Conservation (phyloP, 2,329 filamentous ascomycete species). For the Colletotrichum melonis region DNA sequence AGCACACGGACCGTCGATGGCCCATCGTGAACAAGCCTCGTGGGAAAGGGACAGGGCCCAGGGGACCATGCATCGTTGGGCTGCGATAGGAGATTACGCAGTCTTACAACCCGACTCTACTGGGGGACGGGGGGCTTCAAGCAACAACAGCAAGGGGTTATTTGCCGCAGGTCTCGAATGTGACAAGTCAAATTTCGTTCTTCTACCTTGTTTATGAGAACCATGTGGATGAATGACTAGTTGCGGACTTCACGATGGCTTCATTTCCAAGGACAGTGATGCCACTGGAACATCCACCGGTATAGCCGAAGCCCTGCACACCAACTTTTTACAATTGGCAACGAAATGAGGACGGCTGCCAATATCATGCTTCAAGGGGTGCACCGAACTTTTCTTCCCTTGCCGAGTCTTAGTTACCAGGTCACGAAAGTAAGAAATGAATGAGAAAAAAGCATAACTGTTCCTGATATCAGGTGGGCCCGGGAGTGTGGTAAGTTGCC, state of each 20-base stretch:
- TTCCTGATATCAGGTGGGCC: constrained; percentile 4
- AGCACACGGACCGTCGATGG: background rate
- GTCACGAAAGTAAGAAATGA: background rate
- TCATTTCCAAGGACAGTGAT: background rate
- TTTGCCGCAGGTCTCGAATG: background rate
- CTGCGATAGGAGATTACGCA: constrained; percentile 21
- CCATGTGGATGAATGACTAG: background rate
- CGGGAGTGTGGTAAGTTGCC: constrained; percentile 5
- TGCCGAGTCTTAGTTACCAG: background rate
- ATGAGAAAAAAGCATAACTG: background rate
- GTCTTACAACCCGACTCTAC: constrained; percentile 1
- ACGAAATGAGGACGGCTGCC: background rate
- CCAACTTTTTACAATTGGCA: background rate
- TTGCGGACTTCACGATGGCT: constrained; percentile 13
- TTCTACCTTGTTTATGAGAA: background rate
- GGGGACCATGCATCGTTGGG: constrained; percentile 26
- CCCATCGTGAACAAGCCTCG: constrained; percentile 11
- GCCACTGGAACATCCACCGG: background rate
- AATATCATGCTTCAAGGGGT: background rate
- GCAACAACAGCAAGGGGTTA: background rate
- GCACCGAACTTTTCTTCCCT: background rate
- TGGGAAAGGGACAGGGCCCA: background rate
- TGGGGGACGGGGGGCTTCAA: background rate
- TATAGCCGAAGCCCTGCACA: background rate
- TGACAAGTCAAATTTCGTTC: constrained; percentile 13